phyloP scores from a whole-genome alignment of 2,329 filamentous ascomycete genomes.

The Orbilia javanica region DNA sequence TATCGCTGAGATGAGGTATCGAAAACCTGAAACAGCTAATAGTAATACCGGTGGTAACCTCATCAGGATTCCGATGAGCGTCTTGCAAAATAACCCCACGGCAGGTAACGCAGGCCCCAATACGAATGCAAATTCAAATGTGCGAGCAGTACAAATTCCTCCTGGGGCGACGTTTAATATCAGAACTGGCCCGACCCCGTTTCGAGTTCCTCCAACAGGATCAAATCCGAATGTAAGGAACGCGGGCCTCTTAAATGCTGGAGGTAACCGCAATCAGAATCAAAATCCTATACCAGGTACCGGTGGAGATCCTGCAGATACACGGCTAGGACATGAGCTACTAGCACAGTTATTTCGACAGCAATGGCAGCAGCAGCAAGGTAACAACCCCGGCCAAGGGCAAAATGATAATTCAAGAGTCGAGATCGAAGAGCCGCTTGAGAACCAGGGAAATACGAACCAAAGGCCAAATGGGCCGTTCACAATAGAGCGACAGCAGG shows the following conservation, averaged over 20 bases:
- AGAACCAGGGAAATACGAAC: neutral
- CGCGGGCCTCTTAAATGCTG: neutral
- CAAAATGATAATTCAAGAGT: neutral
- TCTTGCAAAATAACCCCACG: neutral
- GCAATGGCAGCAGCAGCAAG: neutral
- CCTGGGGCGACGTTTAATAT: neutral
- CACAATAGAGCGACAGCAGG: neutral
- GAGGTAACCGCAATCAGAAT: neutral
- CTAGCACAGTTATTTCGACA: neutral
- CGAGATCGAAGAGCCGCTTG: neutral
- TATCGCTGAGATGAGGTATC: neutral
- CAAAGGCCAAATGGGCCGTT: neutral
- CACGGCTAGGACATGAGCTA: neutral
- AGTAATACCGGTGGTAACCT: neutral
- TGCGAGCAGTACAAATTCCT: neutral
- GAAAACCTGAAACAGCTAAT: too few relatives aligned
- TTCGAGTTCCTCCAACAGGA: neutral
- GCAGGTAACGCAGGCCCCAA: neutral
- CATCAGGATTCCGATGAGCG: neutral
- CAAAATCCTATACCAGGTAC: neutral
- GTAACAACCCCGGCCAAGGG: neutral
- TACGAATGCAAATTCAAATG: neutral
- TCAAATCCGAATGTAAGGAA: neutral
- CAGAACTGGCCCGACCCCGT: neutral
- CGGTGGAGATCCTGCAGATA: neutral